Conservation (phyloP, 2,329 filamentous ascomycete genomes). For the Seiridium cupressi region DNA sequence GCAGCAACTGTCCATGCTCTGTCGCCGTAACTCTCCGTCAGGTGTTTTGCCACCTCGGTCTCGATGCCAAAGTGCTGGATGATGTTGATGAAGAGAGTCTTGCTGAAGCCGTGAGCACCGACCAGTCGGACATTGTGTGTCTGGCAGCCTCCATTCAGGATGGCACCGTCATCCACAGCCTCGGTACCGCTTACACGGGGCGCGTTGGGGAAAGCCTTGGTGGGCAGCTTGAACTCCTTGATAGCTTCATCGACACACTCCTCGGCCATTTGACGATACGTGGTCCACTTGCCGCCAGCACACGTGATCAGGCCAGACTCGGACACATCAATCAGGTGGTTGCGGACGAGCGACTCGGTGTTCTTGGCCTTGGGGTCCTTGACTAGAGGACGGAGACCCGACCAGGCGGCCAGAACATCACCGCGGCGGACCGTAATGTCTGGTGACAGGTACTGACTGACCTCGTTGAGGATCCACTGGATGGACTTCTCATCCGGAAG, state of each 20-base stretch:
- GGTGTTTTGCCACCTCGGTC: slow-evolving; percentile 87
- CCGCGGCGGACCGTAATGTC: slow-evolving; percentile 82
- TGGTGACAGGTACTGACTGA: slow-evolving; percentile 76
- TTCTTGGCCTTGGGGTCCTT: slow-evolving; percentile 83
- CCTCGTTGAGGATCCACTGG: slow-evolving; percentile 82
- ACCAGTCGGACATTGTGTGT: slow-evolving; percentile 80
- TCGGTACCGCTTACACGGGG: slow-evolving; percentile 70
- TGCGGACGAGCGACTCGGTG: slow-evolving; percentile 83
- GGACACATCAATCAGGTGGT: slow-evolving; percentile 81
- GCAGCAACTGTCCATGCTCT: slow-evolving; percentile 88
- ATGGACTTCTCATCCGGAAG: slow-evolving; percentile 81
- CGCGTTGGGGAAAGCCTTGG: slow-evolving; percentile 55
- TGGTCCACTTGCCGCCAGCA: slow-evolving; percentile 90
- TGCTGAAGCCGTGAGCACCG: slow-evolving; percentile 83
- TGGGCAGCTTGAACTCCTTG: slow-evolving; percentile 61
- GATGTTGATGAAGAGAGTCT: slow-evolving; percentile 88
- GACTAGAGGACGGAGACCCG: slow-evolving; percentile 81
- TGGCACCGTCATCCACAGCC: slow-evolving; percentile 67
- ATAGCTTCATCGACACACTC: slow-evolving; percentile 83
- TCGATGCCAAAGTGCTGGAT: slow-evolving; percentile 93
- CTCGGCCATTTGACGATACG: slow-evolving; percentile 90
- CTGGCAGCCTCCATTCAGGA: slow-evolving; percentile 67
- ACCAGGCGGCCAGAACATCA: slow-evolving; percentile 89
- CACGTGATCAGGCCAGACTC: slow-evolving; percentile 78
- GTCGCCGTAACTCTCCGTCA: slow-evolving; percentile 86